phyloP scores from a whole-genome alignment of 164 flowering plant species.

The Umbellularia californica region DNA sequence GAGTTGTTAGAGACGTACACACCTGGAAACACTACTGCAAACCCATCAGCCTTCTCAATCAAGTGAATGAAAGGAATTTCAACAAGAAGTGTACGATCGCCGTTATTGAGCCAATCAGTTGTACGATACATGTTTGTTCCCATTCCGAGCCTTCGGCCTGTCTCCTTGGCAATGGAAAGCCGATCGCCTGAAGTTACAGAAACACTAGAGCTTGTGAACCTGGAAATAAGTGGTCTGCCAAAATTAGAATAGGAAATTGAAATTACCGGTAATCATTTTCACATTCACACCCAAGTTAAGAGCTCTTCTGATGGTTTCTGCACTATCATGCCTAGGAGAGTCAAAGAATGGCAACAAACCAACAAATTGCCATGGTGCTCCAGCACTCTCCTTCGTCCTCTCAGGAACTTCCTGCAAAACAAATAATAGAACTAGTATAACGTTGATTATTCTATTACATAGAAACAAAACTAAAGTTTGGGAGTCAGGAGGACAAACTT shows the following conservation, averaged over 20 bases:
- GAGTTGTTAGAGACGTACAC: not conserved
- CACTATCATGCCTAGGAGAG: slow-evolving; percentile 35
- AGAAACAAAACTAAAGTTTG: not conserved
- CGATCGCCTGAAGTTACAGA: slow-evolving; percentile 26
- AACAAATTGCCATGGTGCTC: slow-evolving; percentile 36
- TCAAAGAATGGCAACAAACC: slow-evolving; percentile 35
- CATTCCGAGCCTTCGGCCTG: slow-evolving; percentile 43
- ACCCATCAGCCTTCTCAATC: slow-evolving; percentile 43
- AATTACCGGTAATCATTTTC: slow-evolving; percentile 34
- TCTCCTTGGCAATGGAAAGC: slow-evolving; percentile 40
- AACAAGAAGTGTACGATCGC: slow-evolving; percentile 31
- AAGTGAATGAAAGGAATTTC: slow-evolving; percentile 35
- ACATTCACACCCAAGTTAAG: slow-evolving; percentile 35
- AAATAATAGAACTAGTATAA: not conserved
- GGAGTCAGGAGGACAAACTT: slow-evolving; percentile 11
- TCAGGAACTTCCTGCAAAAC: slow-evolving; percentile 28
- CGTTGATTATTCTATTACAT: not conserved
- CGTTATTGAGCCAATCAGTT: slow-evolving; percentile 19
- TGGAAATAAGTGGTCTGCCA: not conserved
- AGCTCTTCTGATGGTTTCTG: slow-evolving; percentile 33
- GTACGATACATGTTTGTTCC: slow-evolving; percentile 44
- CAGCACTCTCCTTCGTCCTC: slow-evolving; percentile 31
- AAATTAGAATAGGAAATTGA: not conserved
- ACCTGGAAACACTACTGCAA: slow-evolving; percentile 40
- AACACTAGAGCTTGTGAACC: not conserved